phyloP scores from a whole-genome alignment of 257 asterid genomes.

The Solanum sejunctum region DNA sequence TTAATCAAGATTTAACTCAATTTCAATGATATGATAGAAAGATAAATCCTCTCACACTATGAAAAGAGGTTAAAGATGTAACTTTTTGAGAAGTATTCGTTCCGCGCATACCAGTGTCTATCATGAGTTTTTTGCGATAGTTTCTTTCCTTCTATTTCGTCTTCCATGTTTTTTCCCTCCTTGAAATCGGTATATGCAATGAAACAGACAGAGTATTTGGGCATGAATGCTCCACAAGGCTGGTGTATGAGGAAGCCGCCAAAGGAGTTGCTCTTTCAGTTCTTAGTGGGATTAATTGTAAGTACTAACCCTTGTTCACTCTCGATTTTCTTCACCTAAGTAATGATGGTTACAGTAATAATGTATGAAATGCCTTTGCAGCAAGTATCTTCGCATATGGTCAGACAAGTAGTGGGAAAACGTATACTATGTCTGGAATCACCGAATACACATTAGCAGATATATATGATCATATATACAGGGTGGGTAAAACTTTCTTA shows the following conservation, averaged over 20 bases:
- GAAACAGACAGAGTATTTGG: constrained; percentile 72
- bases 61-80: neutral
- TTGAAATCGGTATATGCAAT: neutral
- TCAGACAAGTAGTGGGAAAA: constrained; percentile 67
- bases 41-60: neutral
- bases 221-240: constrained; percentile 38
- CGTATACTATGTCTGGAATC: constrained; percentile 53
- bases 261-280: constrained; percentile 75
- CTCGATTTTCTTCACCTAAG: neutral
- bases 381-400: constrained; percentile 72
- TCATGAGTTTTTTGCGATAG: neutral
- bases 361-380: constrained; percentile 12
- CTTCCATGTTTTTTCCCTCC: neutral
- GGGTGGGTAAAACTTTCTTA: constrained; percentile 10
- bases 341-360: constrained; percentile 35
- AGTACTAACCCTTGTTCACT: constrained; percentile 11
- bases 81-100: neutral
- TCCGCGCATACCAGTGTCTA: neutral
- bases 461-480: constrained; percentile 30
- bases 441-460: constrained; percentile 34
- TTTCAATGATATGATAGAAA: neutral
- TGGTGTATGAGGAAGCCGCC: constrained; percentile 79
- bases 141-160: neutral
- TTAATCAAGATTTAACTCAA: neutral
- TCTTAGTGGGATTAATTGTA: constrained; percentile 74